Base-by-base conservation (phyloP, 345 rosid genomes). In the Aquilaria sinensis region DNA sequence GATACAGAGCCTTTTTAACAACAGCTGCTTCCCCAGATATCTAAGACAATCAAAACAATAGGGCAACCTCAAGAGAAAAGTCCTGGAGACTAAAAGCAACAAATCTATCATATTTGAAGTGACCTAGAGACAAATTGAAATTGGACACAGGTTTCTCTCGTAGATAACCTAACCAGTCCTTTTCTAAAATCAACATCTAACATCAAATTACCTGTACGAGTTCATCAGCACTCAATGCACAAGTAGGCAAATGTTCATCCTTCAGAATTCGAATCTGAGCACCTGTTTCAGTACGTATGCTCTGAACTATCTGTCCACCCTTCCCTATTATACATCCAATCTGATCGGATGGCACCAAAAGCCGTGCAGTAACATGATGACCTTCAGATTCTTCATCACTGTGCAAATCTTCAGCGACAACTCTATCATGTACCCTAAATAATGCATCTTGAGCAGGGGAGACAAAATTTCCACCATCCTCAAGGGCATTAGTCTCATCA, bases 291-390 rank as follows among this genome's bases (percentile, higher is more conserved):
- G 80, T 79, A 30, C 97, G 87, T 54, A 95, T 87, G 62, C 78
- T 85, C 70, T 88, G 93, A 61, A 95, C 93, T 53, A 91, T 85
- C 67, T 88, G 89, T 16, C 99, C 99, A 61, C 96, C 99, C 82
- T 85, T 91, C 31, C 99, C 97, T 57, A 90, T 88, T 64, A 94
- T 71, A 71, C 93, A 94, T 53, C 99, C 99, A 68, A 94, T 90
- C 91, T 94, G 99, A 81, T 90, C 97, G 7, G 99, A 94, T 16
- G 96, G 88, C 45, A 94, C 99, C 67, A 94, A 96, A 60, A 94
- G 85, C 70, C 79, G 84, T 5, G 96, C 96, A 57, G 77, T 80
- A 61, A 85, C 79, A 60, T 83, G 84, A 15, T 70, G 90, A 70
- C 75, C 80, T 52, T 82, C 93, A 55, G 80, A 63, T 16, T 80